These are phyloP conservation scores for Boletellus emodensis DNA, from an alignment of 768 basidiomycete genomes.

Conservation along the genomic window DNA sequence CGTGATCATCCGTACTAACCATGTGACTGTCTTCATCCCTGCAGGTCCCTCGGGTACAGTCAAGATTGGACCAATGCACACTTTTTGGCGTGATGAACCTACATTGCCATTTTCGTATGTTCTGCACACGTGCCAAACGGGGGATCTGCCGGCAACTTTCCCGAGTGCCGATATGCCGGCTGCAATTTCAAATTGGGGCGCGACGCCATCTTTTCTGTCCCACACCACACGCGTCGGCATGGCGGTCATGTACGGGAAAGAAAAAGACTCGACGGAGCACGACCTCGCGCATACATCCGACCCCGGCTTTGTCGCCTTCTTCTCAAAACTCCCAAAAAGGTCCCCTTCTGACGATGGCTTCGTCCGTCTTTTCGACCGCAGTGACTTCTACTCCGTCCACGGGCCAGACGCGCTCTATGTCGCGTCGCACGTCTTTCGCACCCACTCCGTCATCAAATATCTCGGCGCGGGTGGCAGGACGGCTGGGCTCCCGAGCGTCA, in stretches of 20 bases:
- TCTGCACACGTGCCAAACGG: no score
- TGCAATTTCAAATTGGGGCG: no score
- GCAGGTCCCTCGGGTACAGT: no score
- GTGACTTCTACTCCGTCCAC: constrained; percentile 84
- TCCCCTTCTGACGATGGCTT: constrained; percentile 72
- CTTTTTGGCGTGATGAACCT: no score
- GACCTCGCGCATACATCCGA: constrained; percentile 34
- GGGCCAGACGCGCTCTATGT: constrained; percentile 86
- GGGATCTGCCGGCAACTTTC: no score
- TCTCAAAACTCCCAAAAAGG: constrained; percentile 55
- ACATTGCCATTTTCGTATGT: no score
- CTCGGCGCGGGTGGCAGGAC: constrained; percentile 63
- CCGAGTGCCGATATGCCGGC: no score
- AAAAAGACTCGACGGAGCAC: constrained; percentile 47
- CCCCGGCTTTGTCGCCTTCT: constrained; percentile 75
- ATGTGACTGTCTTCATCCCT: no score
- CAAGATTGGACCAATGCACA: no score
- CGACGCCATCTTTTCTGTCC: neutral
- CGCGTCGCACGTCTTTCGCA: constrained; percentile 78
- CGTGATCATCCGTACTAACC: no score
- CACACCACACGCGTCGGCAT: constrained; percentile 25
- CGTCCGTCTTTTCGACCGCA: constrained; percentile 82
- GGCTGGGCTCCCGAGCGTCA: constrained; percentile 70
- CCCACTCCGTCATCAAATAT: constrained; percentile 90
- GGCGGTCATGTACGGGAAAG: constrained; percentile 64